Evolutionary conservation across 345 rosid species (phyloP).

Genomic region (Passiflora organensis): DNA sequence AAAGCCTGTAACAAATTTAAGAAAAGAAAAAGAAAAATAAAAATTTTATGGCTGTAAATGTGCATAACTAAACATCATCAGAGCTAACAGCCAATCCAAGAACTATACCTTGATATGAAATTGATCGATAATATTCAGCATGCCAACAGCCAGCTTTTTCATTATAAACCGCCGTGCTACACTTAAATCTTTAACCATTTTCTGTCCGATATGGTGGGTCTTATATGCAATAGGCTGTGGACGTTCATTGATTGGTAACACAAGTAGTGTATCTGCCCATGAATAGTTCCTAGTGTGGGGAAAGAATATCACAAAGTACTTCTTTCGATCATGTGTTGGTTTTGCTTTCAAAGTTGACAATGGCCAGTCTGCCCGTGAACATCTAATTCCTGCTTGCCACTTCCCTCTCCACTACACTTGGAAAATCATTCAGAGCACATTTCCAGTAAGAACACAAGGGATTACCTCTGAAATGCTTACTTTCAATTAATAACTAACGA

Average conservation of each 20-base stretch:
- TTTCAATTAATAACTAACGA: not conserved
- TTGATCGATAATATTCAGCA: constrained; percentile 86
- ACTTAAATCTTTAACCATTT: constrained; percentile 77
- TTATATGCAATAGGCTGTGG: constrained; percentile 89
- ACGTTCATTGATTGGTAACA: constrained; percentile 59
- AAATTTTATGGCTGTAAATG: constrained; percentile 10
- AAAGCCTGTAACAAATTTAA: constrained; percentile 55
- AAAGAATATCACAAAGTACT: constrained; percentile 83
- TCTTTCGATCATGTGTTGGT: constrained; percentile 90
- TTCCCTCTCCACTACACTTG: constrained; percentile 90
- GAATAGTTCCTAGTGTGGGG: constrained; percentile 95
- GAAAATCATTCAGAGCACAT: constrained; percentile 12
- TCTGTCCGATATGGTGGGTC: constrained; percentile 67
- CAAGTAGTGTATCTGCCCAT: constrained; percentile 95
- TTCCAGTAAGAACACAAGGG: constrained; percentile 1
- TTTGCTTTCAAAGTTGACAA: constrained; percentile 86
- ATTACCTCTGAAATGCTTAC: not conserved
- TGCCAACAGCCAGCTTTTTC: constrained; percentile 79
- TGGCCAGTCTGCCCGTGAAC: constrained; percentile 94
- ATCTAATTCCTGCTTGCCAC: constrained; percentile 96
- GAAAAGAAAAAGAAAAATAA: constrained; percentile 10
- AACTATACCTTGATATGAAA: constrained; percentile 62
- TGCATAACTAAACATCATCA: not conserved
- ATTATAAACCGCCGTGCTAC: constrained; percentile 75
- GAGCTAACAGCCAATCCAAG: not conserved